Evolutionary conservation across 441 rosid genomes (phyloP), one percentile per base, ranked within the genome.

Genomic region (Erodium trifolium): DNA sequence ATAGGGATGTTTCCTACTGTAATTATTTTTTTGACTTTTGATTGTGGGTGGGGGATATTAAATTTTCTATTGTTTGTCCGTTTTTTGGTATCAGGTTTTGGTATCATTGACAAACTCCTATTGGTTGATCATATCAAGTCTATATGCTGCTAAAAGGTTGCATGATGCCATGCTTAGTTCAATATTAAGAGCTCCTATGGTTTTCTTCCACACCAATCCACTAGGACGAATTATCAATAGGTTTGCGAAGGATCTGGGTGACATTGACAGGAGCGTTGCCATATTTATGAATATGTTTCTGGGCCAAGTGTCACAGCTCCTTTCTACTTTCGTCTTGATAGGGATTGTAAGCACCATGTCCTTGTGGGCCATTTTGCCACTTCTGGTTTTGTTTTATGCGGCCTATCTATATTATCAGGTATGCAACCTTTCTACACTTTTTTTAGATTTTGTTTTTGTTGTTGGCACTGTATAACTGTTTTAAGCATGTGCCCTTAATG

Each of bases 401-500:
- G 90, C 97, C 71, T 95, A 92, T 79, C 84, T 95, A 39, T 95
- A 95, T 78, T 92, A 90, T 80, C 99, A 95, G 99, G 99, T 95
- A 83, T 60, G n/a, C 35, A 55, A 71, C 53, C 66, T 55, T 67
- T 74, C 67, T 27, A 31, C 68, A 62, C 69, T 72, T 37, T 55
- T 59, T 35, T 14, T 17, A 5, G 51, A 14, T 16, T 39, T 34
- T 49, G 1, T 27, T 27, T 27, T 31, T 31, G 34, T 31, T 31
- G 34, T 31, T 31, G 34, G 4, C 34, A 31, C 34, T 60, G 2
- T 8, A 8, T 60, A 29, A 10, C 7, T 19, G 31, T 68, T 18
- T 59, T 73, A 41, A 41, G 9, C 11, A 37, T 65, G 68, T 45
- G 14, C 16, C 16, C 34, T 14, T 60, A 60, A 19, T 60, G 64